Evolutionary conservation across 2,329 filamentous ascomycete species (phyloP), one percentile per base, ranked within the genome.

Genomic region (Penicillium sclerotiorum): DNA sequence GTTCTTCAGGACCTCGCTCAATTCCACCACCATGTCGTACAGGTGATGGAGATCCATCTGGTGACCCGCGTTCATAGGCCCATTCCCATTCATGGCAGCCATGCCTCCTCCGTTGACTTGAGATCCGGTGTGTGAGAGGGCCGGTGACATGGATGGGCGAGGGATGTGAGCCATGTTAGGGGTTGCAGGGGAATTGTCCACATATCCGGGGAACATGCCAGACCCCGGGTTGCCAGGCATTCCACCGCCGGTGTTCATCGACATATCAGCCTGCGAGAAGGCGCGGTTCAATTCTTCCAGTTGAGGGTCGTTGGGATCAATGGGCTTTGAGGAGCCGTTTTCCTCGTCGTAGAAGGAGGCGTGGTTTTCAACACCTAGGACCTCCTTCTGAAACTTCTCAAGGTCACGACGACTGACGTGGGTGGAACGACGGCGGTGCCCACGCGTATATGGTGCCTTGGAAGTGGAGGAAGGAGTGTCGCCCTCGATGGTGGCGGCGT

Each of bases 41-140:
- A 79, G 66, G 46, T 77, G 73, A 53, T 78, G 76, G 40, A 79
- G 65, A 54, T 79, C 77, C 73, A 78, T 77, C 62, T 78, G 74
- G 47, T 79, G 77, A 9, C 77, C 77, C 8, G 76, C 76, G 52
- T 74, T 75, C 67, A 75, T 71, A 1, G 74, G 69, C 50, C 75
- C 64, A 25, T 60, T 63, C 5, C 62, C 60, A 45, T 66, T 69
- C 63, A 73, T 70, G 8, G 65, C 71, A 22, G 66, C 64, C 60
- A 73, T 68, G 15, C 65, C 64, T 25, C 59, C 62, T 17, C 69
- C 71, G 45, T 72, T 71, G 38, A 64, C 60, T 52, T 72, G 70
- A 30, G 59, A 47, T 17, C 65, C 58, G 15, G 62, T 42, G 43
- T 68, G 65, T 20, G 66, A 54, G 39, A 67, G 57, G 11, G 65